Conservation (phyloP, 441 rosid species). For the Euphorbia celastroides region DNA sequence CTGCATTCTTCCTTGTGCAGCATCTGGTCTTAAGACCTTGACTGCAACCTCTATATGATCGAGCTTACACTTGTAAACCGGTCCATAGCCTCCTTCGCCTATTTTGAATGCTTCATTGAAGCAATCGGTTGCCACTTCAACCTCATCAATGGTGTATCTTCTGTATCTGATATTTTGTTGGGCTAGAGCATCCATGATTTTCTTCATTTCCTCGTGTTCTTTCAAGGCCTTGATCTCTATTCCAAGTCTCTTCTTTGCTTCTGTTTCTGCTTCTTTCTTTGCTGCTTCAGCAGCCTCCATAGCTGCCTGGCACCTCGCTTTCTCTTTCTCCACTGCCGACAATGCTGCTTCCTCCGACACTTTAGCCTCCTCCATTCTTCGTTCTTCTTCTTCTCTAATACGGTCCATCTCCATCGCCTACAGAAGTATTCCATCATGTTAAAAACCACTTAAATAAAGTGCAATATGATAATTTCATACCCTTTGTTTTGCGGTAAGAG, state of each 20-base stretch:
- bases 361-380: constrained; percentile 34
- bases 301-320: constrained; percentile 34
- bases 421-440: constrained; percentile 17
- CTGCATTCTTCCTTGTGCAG: constrained; percentile 23
- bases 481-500: constrained; percentile 73
- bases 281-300: constrained; percentile 36
- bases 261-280: constrained; percentile 31
- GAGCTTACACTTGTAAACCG: constrained; percentile 27
- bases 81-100: constrained; percentile 38
- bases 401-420: constrained; percentile 42
- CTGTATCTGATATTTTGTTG: constrained; percentile 23
- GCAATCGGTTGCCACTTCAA: constrained; percentile 25
- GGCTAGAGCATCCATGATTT: constrained; percentile 21
- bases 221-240: constrained; percentile 32
- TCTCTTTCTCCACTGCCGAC: constrained; percentile 32
- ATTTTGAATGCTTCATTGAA: constrained; percentile 20
- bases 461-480: constrained; percentile 22
- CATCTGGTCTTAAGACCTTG: constrained; percentile 34
- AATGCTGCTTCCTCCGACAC: constrained; percentile 32
- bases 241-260: constrained; percentile 32
- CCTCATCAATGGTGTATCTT: constrained; percentile 30
- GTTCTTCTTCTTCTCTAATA: constrained; percentile 38
- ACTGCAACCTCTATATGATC: constrained; percentile 34
- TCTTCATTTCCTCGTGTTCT: constrained; percentile 39
- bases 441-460: too few relatives aligned